Evolutionary conservation across 306 rosid species (phyloP).

Genomic region (Aeschynomene evenia): DNA sequence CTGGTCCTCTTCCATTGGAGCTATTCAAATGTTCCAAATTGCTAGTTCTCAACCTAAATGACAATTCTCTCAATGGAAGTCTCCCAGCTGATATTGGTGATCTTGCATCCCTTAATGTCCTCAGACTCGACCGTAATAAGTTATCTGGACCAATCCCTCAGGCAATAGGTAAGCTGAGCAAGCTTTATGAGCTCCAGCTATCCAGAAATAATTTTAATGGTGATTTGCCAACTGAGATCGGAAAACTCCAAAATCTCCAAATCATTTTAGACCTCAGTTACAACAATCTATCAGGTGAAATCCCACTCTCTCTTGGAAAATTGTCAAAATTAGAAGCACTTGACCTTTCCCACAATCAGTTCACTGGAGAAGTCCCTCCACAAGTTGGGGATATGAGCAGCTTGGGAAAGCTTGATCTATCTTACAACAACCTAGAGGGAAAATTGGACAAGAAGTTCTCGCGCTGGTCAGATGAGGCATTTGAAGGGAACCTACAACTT

Average conservation of each 20-base stretch:
- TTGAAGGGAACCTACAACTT: slow-evolving; percentile 68
- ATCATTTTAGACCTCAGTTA: slow-evolving; percentile 75
- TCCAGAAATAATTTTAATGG: slow-evolving; percentile 61
- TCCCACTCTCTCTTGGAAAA: slow-evolving; percentile 60
- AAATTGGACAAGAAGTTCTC: slow-evolving; percentile 61
- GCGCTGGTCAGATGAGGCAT: slow-evolving; percentile 64
- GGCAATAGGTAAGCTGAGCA: slow-evolving; percentile 56
- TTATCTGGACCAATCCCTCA: slow-evolving; percentile 67
- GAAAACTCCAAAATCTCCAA: slow-evolving; percentile 85
- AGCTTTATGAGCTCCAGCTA: slow-evolving; percentile 73
- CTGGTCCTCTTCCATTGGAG: slow-evolving; percentile 63
- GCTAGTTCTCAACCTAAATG: slow-evolving; percentile 66
- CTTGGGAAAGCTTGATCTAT: slow-evolving; percentile 81
- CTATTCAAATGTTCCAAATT: slow-evolving; percentile 70
- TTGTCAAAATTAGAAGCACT: slow-evolving; percentile 74
- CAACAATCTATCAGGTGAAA: slow-evolving; percentile 73
- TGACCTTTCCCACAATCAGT: slow-evolving; percentile 86
- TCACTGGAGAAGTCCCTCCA: slow-evolving; percentile 74
- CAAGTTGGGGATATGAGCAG: slow-evolving; percentile 77
- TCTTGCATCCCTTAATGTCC: slow-evolving; percentile 61
- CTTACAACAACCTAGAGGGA: slow-evolving; percentile 77
- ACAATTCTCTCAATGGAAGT: slow-evolving; percentile 70
- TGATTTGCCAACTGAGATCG: slow-evolving; percentile 72
- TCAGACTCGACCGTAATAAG: slow-evolving; percentile 60
- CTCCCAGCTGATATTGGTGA: slow-evolving; percentile 65